Evolutionary conservation across 2,329 filamentous ascomycete species (phyloP), one percentile per base, ranked within the genome.

Genomic region (Arthrobotrys sinensis): DNA sequence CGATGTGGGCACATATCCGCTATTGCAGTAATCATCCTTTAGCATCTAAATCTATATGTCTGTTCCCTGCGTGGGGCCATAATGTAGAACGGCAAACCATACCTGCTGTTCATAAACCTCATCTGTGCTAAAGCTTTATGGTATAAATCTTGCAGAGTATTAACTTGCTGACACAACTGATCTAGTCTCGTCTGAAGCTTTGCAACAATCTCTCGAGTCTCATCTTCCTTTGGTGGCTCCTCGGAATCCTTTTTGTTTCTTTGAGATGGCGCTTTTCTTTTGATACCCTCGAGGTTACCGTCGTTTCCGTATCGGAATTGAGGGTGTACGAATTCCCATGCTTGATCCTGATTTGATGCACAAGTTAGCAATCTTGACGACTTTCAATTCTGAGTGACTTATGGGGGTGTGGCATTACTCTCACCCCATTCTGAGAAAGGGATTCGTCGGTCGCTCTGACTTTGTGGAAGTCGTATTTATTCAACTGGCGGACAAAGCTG

Each of bases 381-480:
- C 32, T 11, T 46, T 8, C 16, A 8, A 34, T 24, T 53, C 19
- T 21, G 57, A 11, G 4, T 28, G n/a, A n/a, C 16, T 6, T 53
- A 19, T 52, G 55, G n/a, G 5, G 55, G 14, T 2, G 24, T 64
- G 43, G 11, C 36, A 24, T 24, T 19, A 66, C 60, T 48, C 64
- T 24, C 40, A 75, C 75, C 62, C 75, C 75, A 52, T 78, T 78
- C 5, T 68, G 75, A 10, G 62, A 40, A 12, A 66, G 57, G 34
- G 89, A 93, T 82, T 96, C 93, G 83, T 97, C 93, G 81, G 93
- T 96, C 82, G 94, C 93, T 80, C 96, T 90, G 80, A 98, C 94
- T 87, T 99, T 99, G 87, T 99, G 96, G 82, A 99, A 99, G 83
- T 97, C 94, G 64, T 82, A 97, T 84, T 97, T 97, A 87, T 97